Evolutionary conservation across 1,284 basidiomycete species (phyloP), one percentile per base, ranked within the genome.

Genomic region (Irpex rosettiformis): DNA sequence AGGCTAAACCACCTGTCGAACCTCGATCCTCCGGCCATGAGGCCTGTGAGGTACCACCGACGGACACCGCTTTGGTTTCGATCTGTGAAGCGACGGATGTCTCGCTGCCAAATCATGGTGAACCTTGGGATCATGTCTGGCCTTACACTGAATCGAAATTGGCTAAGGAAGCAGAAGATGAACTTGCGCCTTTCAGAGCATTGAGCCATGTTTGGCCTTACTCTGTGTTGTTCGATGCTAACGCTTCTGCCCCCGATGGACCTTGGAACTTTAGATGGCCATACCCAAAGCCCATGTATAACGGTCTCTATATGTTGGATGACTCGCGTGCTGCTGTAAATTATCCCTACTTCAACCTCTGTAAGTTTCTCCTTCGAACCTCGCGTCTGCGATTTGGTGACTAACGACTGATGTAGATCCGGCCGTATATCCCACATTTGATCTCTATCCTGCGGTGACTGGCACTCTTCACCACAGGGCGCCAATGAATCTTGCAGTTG

Each of bases 311-410:
- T 13, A 18, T 21, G 24, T n/a, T 7, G 45, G 27, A 22, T 3
- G 48, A 51, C 22, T 16, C 27, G 22, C 21, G 11, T 11, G 18
- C 16, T 6, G 6, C 22, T 13, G 33, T 29, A 25, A 54, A 51
- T 22, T 73, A 72, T 57, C 72, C 72, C n/a, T 59, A 62, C 43
- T 52, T 74, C 40, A 61, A 67, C 52, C 60, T 72, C 33, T 75
- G 70, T 71, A 52, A 63, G 69, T 57, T 10, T n/a, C 13, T 40
- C 42, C 33, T 7, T 54, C n/a, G 16, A 42, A 25, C 22, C 18
- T 54, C 24, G 16, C 7, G 6, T 57, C 24, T 53, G n/a, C n/a
- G n/a, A n/a, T 24, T 42, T 3, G 16, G n/a, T 10, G 27, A 53
- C 22, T 58, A 16, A 58, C 27, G 16, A 28, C 51, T 3, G 49